Percentiles rank a stretch among this genome's conserved stretches.
Conservation (phyloP, 148 eudicot species). For the Chenopodium suecicum region DNA sequence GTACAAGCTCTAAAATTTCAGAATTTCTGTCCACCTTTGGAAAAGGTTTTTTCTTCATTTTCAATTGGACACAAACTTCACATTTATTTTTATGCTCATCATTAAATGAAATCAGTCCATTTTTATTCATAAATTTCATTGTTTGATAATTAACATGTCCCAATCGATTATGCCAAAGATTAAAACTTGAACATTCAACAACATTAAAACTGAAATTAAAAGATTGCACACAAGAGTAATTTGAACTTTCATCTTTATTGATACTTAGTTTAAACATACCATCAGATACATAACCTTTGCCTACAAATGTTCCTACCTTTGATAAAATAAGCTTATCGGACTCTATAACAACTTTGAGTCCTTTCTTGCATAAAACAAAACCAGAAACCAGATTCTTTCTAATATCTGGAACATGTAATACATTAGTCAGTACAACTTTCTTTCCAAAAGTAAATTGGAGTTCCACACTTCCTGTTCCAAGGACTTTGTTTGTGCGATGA, state of each 20-base stretch:
- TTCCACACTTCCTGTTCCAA: background rate
- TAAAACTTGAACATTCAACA: too few relatives aligned
- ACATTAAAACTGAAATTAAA: too few relatives aligned
- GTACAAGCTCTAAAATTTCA: background rate
- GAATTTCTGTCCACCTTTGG: conserved; percentile 9
- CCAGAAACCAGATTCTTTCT: conserved; percentile 16
- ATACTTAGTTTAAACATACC: conserved; percentile 15
- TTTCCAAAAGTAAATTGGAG: conserved; percentile 11
- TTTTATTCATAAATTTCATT: too few relatives aligned
- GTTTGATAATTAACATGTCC: too few relatives aligned
- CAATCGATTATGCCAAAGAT: too few relatives aligned
- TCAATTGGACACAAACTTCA: too few relatives aligned
- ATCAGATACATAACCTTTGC: conserved; percentile 12
- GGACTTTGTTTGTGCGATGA: background rate
- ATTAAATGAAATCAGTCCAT: too few relatives aligned
- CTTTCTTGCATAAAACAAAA: conserved; percentile 12
- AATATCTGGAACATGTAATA: conserved; percentile 8
- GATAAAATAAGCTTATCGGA: conserved; percentile 16
- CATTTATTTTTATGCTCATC: too few relatives aligned
- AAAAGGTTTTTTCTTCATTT: background rate
- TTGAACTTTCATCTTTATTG: background rate
- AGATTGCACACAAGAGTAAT: background rate
- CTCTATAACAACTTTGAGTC: conserved; percentile 20
- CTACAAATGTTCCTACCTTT: background rate
- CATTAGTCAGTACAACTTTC: conserved; percentile 5